Conservation (phyloP, 345 rosid genomes). For the Salix arbutifolia region DNA sequence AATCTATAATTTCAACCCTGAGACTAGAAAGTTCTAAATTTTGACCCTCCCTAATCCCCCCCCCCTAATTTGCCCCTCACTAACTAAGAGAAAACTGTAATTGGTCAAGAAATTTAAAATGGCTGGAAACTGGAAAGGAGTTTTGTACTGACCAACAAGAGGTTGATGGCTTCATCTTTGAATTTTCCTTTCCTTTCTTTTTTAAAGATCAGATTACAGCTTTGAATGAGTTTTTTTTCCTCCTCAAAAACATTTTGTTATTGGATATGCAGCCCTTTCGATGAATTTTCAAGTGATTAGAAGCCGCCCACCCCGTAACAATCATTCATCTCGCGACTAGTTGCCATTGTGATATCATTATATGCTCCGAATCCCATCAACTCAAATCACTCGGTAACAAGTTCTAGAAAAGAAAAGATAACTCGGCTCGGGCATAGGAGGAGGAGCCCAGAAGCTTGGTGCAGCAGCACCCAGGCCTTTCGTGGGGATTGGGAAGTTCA, state of each 20-base stretch:
- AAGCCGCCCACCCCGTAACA: too few species aligned
- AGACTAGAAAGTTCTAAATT: too few species aligned
- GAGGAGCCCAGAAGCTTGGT: not conserved
- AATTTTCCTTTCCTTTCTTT: not conserved
- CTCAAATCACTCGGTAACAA: not conserved
- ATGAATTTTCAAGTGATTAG: too few species aligned
- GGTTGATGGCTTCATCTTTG: not conserved
- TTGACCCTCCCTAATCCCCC: too few species aligned
- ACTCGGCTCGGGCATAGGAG: not conserved
- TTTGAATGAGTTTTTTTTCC: too few species aligned
- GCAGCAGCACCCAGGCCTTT: not conserved
- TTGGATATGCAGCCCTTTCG: too few species aligned
- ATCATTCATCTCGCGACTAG: not conserved
- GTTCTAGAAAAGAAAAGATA: not conserved
- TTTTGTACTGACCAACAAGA: not conserved
- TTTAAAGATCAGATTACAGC: too few species aligned
- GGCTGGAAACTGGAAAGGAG: not conserved
- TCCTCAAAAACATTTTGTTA: too few species aligned
- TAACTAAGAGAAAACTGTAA: not conserved
- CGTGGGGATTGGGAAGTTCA: too few species aligned
- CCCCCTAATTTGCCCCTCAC: too few species aligned
- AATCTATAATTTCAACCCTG: too few species aligned
- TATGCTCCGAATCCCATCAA: not conserved
- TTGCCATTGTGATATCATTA: too few species aligned
- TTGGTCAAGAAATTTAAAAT: not conserved